Base-by-base conservation (phyloP, 2,329 filamentous ascomycete genomes). In the Calonectria crousiana region DNA sequence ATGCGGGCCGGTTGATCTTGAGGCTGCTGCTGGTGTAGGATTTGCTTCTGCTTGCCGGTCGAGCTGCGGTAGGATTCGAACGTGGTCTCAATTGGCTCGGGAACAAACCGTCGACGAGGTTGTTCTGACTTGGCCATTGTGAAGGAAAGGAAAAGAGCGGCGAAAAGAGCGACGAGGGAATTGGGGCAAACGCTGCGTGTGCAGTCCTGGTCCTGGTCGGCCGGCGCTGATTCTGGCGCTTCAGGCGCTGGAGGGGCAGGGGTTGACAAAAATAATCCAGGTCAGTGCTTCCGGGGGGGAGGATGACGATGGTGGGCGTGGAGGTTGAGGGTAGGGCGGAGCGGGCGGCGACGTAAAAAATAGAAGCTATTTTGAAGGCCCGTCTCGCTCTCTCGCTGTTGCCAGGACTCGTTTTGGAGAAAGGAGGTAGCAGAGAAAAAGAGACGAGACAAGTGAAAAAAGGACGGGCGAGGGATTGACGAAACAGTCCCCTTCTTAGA, bases 1-100 rank as follows among this genome's bases (percentile, higher is more conserved):
- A 85, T 79, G 53, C 74, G 76, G 71, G 76, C 70, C 56, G 68
- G 70, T 28, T 75, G 74, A 64, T 71, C 68, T 47, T 74, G 49
- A 16, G 71, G 62, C 20, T 72, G 68, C 32, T 69, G 73, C 53
- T 73, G 76, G 32, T 67, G 38, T 52, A 73, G 71, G 28, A 70
- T 71, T 32, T 49, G 75, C 62, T 75, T 79, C 75, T 79, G 70
- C 52, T 80, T 77, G 67, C 76, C 69, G 62, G 72, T 82, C 80
- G 80, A 87, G 62, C 73, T 87, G 79, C 91, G 87, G 81, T 87
- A 90, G 60, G 90, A 90, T 77, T 92, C 91, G 78, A 90, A 91
- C 1, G 90, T 93, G 11, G 93, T 95, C 84, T 95, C 94, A 76
- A 95, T 91, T 20, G 93, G 93, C 69, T 94, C 89, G 41, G 93